phyloP scores from a whole-genome alignment of 805 yeast species.

The Zygoascus tannicola region DNA sequence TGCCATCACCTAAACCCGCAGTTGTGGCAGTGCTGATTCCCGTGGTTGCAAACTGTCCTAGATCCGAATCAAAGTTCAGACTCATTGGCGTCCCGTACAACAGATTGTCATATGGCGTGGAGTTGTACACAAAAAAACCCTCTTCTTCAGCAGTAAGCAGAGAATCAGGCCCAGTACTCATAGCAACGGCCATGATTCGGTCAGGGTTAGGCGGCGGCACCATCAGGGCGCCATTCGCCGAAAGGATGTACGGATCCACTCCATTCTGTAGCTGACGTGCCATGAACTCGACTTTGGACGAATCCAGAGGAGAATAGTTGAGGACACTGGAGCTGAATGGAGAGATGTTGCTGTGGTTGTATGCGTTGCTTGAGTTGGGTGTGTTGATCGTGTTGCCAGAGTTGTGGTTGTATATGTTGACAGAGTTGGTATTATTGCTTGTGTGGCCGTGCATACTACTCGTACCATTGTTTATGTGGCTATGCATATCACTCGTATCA shows the following conservation, averaged over 20 bases:
- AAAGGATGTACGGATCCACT: neutral
- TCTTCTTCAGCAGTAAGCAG: neutral
- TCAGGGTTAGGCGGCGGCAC: neutral
- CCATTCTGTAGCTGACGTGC: slow-evolving; percentile 1
- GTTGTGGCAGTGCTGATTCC: neutral
- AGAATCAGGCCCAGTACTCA: neutral
- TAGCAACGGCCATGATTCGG: neutral
- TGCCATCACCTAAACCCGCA: neutral
- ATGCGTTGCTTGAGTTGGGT: too few relatives aligned
- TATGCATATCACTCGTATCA: neutral
- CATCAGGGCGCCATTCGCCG: neutral
- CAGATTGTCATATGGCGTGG: slow-evolving; percentile 2
- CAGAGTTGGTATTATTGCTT: neutral
- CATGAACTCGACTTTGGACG: neutral
- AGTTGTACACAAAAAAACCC: neutral
- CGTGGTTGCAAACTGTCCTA: too few relatives aligned
- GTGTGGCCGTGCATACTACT: neutral
- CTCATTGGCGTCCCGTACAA: neutral
- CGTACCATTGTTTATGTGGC: neutral
- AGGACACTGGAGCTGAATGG: neutral
- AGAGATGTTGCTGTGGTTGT: neutral
- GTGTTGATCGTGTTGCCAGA: neutral
- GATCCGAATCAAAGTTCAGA: neutral
- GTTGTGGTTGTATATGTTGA: neutral
- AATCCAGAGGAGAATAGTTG: neutral